phyloP scores from a whole-genome alignment of 106 monocot species.

The Platanthera guangdongensis region DNA sequence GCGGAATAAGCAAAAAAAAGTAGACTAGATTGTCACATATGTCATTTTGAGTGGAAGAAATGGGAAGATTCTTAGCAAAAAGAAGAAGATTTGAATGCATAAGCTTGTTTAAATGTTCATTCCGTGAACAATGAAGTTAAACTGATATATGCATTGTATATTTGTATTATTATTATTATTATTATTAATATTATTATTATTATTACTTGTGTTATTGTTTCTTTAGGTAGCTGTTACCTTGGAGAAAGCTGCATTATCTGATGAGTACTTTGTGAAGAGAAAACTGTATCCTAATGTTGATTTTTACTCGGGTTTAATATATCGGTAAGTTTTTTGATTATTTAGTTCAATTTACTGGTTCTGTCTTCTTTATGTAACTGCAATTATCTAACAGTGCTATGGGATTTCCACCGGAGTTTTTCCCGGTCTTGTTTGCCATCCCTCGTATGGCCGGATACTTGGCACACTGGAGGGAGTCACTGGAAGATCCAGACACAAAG shows the following conservation, averaged over 20 bases:
- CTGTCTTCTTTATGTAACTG: background rate
- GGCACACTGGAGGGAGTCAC: constrained; percentile 92
- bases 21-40: too few species aligned
- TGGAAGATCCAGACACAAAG: constrained; percentile 98
- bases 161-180: too few species aligned
- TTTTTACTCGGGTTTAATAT: constrained; percentile 94
- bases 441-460: constrained; percentile 96
- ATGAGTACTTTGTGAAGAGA: constrained; percentile 90
- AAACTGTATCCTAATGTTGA: constrained; percentile 97
- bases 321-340: constrained; percentile 33
- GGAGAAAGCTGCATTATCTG: constrained; percentile 92
- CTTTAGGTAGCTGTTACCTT: constrained; percentile 82
- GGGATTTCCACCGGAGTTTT: constrained; percentile 96
- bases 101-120: too few species aligned
- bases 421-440: constrained; percentile 81
- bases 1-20: too few species aligned
- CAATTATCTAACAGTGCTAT: constrained; percentile 57
- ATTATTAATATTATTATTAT: too few species aligned
- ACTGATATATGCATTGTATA: too few species aligned
- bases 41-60: too few species aligned
- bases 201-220: too few species aligned
- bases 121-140: too few species aligned
- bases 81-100: too few species aligned
- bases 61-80: too few species aligned
- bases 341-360: background rate